These are phyloP conservation scores for Tympanopsis confertula DNA, from an alignment of 2,329 filamentous ascomycete species.

Conservation along the genomic window DNA sequence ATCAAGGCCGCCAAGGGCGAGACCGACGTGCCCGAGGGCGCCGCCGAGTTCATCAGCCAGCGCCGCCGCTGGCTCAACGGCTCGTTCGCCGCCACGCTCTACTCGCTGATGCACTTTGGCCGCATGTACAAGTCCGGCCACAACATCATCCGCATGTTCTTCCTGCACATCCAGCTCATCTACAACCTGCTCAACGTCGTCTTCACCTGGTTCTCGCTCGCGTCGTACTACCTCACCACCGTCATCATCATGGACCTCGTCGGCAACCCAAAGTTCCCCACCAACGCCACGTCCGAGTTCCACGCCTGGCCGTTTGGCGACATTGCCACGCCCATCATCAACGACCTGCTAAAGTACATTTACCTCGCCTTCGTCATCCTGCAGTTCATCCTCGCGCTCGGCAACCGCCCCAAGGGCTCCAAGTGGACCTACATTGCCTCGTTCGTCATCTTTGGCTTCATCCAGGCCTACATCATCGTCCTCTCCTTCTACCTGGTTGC, in stretches of 20 bases:
- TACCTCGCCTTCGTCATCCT: constrained; percentile 1
- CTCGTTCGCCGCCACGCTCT: constrained; percentile 63
- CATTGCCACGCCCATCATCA: constrained; percentile 1
- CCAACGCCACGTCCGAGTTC: not conserved
- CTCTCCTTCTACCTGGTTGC: not conserved
- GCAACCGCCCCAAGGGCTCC: not conserved
- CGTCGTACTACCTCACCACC: constrained; percentile 7
- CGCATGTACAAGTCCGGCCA: constrained; percentile 62
- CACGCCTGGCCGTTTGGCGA: not conserved
- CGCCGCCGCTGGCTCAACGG: constrained; percentile 63
- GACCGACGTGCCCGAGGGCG: constrained; percentile 31
- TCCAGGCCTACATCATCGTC: constrained; percentile 1
- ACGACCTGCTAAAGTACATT: not conserved
- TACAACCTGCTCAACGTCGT: constrained; percentile 58
- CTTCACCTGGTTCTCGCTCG: constrained; percentile 61
- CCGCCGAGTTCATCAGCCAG: constrained; percentile 63
- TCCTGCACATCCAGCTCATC: constrained; percentile 59
- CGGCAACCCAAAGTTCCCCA: not conserved
- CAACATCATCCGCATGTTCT: constrained; percentile 49
- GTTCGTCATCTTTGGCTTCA: not conserved
- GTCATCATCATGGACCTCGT: not conserved
- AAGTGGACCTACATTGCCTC: not conserved
- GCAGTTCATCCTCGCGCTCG: constrained; percentile 1
- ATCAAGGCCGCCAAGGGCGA: constrained; percentile 2
- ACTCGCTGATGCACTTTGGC: constrained; percentile 57